A percentile compares a stretch with the other conserved stretches of the same genome.
phyloP scores from a whole-genome alignment of 2,329 filamentous ascomycete genomes.

The Fusarium newnesense region DNA sequence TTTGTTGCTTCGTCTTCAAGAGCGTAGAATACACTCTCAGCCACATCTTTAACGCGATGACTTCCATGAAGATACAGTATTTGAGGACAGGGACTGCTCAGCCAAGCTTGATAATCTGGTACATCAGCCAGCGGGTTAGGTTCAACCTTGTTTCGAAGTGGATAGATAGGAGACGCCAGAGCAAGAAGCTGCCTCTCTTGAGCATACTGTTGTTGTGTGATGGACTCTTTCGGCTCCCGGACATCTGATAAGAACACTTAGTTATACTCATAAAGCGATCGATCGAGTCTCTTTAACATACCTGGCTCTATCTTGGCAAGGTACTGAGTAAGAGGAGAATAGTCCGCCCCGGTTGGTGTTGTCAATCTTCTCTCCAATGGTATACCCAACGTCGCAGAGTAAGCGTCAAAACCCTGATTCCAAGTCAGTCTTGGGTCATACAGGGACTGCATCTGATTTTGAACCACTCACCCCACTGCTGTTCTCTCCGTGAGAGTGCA shows the following conservation, averaged over 20 bases:
- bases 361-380: background rate
- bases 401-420: rapidly evolving
- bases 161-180: background rate
- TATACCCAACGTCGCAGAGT: background rate
- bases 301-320: background rate
- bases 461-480: rapidly evolving
- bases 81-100: background rate
- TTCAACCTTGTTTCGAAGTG: background rate
- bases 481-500: background rate
- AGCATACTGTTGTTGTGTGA: rapidly evolving
- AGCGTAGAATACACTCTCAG: background rate
- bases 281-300: rapidly evolving
- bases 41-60: background rate
- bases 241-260: background rate
- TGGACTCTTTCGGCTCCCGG: rapidly evolving
- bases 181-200: background rate
- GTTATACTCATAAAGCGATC: rapidly evolving
- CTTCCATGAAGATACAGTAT: constrained; percentile 2
- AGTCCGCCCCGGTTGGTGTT: background rate
- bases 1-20: background rate
- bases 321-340: background rate
- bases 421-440: rapidly evolving
- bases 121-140: background rate
- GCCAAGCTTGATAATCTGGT: background rate
- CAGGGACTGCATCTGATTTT: rapidly evolving